These are phyloP conservation scores for Xylariaceae sp. DNA, from an alignment of 2,329 filamentous ascomycete genomes.

Conservation along the genomic window DNA sequence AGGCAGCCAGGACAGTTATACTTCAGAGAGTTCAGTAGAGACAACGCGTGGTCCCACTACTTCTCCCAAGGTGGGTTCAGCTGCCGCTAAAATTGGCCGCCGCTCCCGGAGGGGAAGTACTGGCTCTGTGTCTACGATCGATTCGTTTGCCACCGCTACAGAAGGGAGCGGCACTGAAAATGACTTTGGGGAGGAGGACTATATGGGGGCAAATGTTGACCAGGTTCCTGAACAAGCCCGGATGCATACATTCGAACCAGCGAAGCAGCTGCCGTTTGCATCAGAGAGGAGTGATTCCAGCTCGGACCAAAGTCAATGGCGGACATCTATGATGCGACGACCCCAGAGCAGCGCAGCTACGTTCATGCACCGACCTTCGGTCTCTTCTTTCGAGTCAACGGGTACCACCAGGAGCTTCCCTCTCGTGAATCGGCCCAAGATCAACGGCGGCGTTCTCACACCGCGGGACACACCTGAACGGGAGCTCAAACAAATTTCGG, in stretches of 20 bases:
- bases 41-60: constrained; percentile 50
- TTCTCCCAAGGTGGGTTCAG: constrained; percentile 11
- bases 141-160: constrained; percentile 54
- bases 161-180: constrained; percentile 36
- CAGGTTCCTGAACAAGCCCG: constrained; percentile 20
- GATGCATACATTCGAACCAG: constrained; percentile 29
- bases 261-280: constrained; percentile 22
- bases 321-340: constrained; percentile 36
- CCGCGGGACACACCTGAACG: constrained; percentile 46
- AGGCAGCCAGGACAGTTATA: constrained; percentile 48
- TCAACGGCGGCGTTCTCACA: constrained; percentile 42
- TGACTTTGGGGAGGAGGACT: constrained; percentile 12
- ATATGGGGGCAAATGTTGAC: constrained; percentile 16
- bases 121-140: constrained; percentile 46
- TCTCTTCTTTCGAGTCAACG: constrained; percentile 53
- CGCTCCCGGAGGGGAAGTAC: constrained; percentile 39
- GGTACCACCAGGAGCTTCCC: constrained; percentile 61
- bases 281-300: constrained; percentile 20
- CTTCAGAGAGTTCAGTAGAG: constrained; percentile 58
- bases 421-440: constrained; percentile 48
- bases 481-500: constrained; percentile 43
- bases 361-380: constrained; percentile 49
- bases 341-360: constrained; percentile 37
- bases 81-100: constrained; percentile 18
- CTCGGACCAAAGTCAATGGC: constrained; percentile 17